phyloP scores from a whole-genome alignment of 2,329 filamentous ascomycete species.

The Byssoonygena ceratinophila region DNA sequence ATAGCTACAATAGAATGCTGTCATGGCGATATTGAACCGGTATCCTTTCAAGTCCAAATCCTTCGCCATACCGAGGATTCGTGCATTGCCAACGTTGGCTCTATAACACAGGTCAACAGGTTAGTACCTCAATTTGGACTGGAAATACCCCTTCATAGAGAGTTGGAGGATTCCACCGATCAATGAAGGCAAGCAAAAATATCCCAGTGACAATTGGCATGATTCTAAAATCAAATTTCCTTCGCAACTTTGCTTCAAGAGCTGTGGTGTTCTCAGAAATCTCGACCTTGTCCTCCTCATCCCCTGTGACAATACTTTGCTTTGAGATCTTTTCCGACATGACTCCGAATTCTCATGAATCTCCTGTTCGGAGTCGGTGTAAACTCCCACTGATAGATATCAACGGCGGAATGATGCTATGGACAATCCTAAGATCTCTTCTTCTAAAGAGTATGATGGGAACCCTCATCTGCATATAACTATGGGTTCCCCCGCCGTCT shows the following conservation, averaged over 20 bases:
- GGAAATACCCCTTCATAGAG: no score
- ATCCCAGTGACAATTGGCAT: constrained; percentile 4
- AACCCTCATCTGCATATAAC: background rate
- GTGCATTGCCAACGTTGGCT: constrained; percentile 6
- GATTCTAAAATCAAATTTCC: constrained; percentile 6
- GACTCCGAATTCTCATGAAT: background rate
- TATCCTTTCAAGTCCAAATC: constrained; percentile 5
- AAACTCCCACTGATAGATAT: background rate
- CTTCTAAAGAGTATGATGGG: background rate
- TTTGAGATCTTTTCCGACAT: constrained; percentile 4
- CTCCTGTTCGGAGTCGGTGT: background rate
- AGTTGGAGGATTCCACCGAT: background rate
- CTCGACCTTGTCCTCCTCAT: background rate
- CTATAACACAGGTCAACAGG: background rate
- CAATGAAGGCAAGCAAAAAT: constrained; percentile 10
- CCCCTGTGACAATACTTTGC: background rate
- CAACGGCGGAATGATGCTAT: no score
- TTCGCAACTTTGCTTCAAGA: constrained; percentile 3
- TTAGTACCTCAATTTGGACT: no score
- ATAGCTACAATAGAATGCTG: constrained; percentile 8
- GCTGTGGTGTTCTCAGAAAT: background rate
- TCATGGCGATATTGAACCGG: constrained; percentile 11
- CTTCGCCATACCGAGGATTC: constrained; percentile 10
- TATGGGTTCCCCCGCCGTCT: background rate
- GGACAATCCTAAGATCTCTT: no score